Evolutionary conservation across 2,329 filamentous ascomycete species (phyloP), one percentile per base, ranked within the genome.

Genomic region (Aspergillus aculeatus): DNA sequence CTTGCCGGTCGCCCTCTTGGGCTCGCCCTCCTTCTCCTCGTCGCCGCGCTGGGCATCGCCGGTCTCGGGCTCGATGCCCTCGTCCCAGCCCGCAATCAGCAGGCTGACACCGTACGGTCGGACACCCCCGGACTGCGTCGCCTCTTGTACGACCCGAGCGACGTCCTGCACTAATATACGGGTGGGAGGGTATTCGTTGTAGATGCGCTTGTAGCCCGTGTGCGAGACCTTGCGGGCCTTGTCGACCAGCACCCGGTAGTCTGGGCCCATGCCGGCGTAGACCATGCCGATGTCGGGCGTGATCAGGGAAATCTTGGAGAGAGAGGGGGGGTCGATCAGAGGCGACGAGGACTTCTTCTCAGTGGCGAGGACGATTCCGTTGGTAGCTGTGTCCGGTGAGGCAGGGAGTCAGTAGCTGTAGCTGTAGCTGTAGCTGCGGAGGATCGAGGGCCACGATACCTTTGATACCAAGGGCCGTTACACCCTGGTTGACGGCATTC

Each of bases 221-320:
- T 99, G 95, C 58, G 93, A 96, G 68, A 97, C 95, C 81, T 98
- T 99, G 75, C 95, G 92, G 69, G 95, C 95, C 79, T 93, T 94
- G 83, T 99, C 95, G 70, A 98, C 95, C 57, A 99, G 86, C 59
- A 99, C 92, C 78, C 95, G 89, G 83, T 98, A 99, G 80, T 99
- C 95, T 61, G 95, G 95, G 31, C 95, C 94, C 95, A 99, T 99
- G 76, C 95, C 95, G 55, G 92, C 93, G 82, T 99, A 99, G 72
- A 99, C 95, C 91, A 98, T 97, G 77, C 95, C 95, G 78, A 99
- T 98, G 84, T 99, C 95, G 72, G 95, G 95, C 51, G 95, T 99
- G 82, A 99, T 93, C 77, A 96, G 87, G 77, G 92, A 96, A 82
- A 99, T 91, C 84, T 99, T 99, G 72, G 93, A 95, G 67, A 96